phyloP scores from a whole-genome alignment of 1,284 basidiomycete genomes.

The Inonotus hispidus region DNA sequence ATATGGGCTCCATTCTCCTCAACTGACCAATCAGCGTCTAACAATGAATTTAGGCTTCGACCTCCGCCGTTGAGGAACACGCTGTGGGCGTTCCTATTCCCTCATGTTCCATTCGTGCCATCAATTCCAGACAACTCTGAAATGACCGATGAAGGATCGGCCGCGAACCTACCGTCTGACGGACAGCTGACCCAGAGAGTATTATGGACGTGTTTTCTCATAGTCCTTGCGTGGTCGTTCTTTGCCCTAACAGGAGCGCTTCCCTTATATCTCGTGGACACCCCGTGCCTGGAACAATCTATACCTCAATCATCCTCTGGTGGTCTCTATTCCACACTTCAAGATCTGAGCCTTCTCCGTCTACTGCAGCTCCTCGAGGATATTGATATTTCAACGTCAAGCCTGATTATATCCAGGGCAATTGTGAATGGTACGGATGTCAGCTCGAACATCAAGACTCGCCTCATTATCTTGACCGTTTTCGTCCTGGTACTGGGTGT shows the following conservation, averaged over 20 bases:
- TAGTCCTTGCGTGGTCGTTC: constrained; percentile 60
- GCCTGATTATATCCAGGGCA: constrained; percentile 28
- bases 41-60: constrained; percentile 42
- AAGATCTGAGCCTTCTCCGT: constrained; percentile 70
- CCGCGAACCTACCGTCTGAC: constrained; percentile 54
- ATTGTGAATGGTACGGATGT: constrained; percentile 35
- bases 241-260: constrained; percentile 61
- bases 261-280: constrained; percentile 63
- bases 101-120: constrained; percentile 63
- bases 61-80: constrained; percentile 53
- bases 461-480: constrained; percentile 63
- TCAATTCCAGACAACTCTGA: constrained; percentile 52
- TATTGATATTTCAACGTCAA: constrained; percentile 33
- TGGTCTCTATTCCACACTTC: constrained; percentile 61
- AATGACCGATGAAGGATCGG: constrained; percentile 41
- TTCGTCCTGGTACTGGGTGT: constrained; percentile 55
- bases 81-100: constrained; percentile 62
- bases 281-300: constrained; percentile 59
- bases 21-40: not conserved
- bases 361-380: constrained; percentile 60
- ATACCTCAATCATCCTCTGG: constrained; percentile 40
- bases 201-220: constrained; percentile 57
- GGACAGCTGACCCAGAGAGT: constrained; percentile 64
- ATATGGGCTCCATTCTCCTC: not conserved
- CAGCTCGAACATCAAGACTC: constrained; percentile 44